Evolutionary conservation across 257 asterid species (phyloP).

Genomic region (Prunella vulgaris): DNA sequence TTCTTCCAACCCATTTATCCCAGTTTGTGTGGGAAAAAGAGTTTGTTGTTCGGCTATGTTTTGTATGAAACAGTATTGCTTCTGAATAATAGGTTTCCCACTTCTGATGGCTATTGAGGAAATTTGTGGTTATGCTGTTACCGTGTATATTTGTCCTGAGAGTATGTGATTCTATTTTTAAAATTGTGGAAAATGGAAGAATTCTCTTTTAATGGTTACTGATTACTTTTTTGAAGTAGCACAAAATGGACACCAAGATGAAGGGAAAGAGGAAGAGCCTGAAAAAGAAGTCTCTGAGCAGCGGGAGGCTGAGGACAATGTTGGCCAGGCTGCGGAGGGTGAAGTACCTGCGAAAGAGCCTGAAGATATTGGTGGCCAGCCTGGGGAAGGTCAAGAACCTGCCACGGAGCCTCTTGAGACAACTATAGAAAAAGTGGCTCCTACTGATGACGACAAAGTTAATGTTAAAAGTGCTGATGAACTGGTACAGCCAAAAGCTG

Average conservation of each 20-base stretch:
- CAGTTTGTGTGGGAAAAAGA: background rate
- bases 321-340: constrained; percentile 16
- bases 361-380: constrained; percentile 22
- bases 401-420: constrained; percentile 24
- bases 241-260: constrained; percentile 34
- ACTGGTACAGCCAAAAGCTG: constrained; percentile 33
- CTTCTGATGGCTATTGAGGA: background rate
- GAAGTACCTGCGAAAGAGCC: constrained; percentile 31
- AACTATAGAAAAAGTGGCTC: constrained; percentile 27
- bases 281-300: constrained; percentile 24
- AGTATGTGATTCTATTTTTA: background rate
- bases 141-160: background rate
- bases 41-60: background rate
- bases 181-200: background rate
- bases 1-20: background rate
- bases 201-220: background rate
- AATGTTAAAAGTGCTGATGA: constrained; percentile 24
- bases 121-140: background rate
- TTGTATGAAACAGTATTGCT: background rate
- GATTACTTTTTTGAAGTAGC: constrained; percentile 21
- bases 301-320: constrained; percentile 25
- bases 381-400: constrained; percentile 33
- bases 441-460: constrained; percentile 32
- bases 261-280: constrained; percentile 19
- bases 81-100: background rate